Base-by-base conservation (phyloP, 192 early-diverging fungal species). In the Entomortierella chlamydospora region DNA sequence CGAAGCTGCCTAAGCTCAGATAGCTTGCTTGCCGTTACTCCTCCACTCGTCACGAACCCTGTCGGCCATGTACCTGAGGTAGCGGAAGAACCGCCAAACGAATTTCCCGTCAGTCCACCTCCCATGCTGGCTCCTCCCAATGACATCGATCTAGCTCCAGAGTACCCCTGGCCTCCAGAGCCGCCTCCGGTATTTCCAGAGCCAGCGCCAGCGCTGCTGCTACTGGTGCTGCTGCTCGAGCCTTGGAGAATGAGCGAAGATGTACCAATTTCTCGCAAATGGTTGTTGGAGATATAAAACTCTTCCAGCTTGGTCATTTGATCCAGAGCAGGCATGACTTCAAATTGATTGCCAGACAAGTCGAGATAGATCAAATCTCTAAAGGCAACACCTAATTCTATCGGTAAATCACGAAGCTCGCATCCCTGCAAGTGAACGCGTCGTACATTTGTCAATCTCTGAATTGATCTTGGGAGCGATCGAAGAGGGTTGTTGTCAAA, bases 351-450 rank as follows among this genome's bases (percentile, higher is more conserved):
- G 43, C 62, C 68, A 20, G 83, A 83, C 57, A 83, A 31, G 43
- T 83, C 73, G 25, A 83, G 45, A 39, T 71, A 76, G 22, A 65
- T 29, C 12, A 83, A 41, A 28, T 83, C 70, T 20, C 55, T 74
- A 64, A 81, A 83, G 4, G 67, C 83, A 7, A 67, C 41, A 26
- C 83, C 83, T 23, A 83, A 49, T 33, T 83, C 83, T 22, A 83
- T 52, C 1, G 83, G 78, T 34, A 83, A 64, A 51, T 76, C 72
- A 30, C 68, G 78, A 20, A 83, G 72, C 28, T 64, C 72, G 54
- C 83, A 83, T 52, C 79, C 70, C 70, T 83, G 83, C 29, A 83
- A 61, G 56, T 83, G 66, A 34, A 83, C 57, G 17, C 79, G 68
- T 53, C 69, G 72, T 1, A 81, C 57, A 34, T 61, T 69, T 0